Base-by-base conservation (phyloP, 1,284 basidiomycete genomes). In the Volvariella volvacea region DNA sequence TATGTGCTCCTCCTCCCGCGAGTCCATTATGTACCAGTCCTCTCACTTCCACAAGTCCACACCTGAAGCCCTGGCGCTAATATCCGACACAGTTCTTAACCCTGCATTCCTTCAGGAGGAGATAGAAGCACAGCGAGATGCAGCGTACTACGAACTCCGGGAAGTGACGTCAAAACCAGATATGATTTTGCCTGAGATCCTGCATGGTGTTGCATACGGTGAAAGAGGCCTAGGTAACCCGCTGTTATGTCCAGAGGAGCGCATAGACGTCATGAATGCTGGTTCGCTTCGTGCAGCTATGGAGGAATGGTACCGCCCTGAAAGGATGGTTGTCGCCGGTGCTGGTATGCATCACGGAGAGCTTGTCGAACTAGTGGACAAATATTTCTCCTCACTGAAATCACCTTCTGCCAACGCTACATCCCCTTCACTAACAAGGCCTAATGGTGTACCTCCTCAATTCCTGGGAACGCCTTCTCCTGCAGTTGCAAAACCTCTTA, bases 1-100 rank as follows among this genome's bases (percentile, higher is more conserved):
- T 48, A 77, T 90, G 62, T 93, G 89, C 59, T 86, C 92, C 6
- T 92, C 92, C 10, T 89, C 92, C 3, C 76, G 95, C 39, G 95
- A 99, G 64, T 83, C 92, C 30, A 92, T 98, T 64, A 93, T 97
- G 90, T 99, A 98, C 64, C 95, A 98, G 66, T 94, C 95, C 14
- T 91, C 92, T 39, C 88, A 97, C 58, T 96, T 95, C 63, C 84
- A 92, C 53, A 74, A 85, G 52, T 83, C 83, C 36, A 88, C 93
- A 1, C 80, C 85, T 3, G 73, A 83, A 14, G 92, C 93, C 4
- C 63, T 99, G 45, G 86, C 86, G 25, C 76, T 99, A 50, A 90
- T 99, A 48, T 80, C 93, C 25, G 94, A 97, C 62, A 96, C 94
- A 4, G 85, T 92, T 44, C 74, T 87, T 45, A 81, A 93, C 57